A percentile compares a stretch with the other conserved stretches of the same genome.
These are phyloP conservation scores for Thielaviopsis populi DNA, from an alignment of 2,329 filamentous ascomycete genomes.

Conservation along the genomic window DNA sequence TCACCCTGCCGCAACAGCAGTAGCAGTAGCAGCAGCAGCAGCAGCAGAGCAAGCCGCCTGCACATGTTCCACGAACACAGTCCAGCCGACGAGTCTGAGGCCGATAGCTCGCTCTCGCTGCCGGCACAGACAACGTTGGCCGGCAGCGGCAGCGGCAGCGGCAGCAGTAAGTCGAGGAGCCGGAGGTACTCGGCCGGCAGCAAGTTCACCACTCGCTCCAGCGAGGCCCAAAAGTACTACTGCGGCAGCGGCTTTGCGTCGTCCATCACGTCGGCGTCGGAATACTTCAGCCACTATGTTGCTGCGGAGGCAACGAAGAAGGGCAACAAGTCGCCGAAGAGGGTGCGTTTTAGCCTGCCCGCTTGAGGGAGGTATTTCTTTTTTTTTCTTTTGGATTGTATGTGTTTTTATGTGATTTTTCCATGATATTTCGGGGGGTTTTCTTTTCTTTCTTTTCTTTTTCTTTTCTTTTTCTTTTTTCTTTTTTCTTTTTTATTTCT, in stretches of 20 bases:
- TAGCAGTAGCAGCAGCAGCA: not conserved
- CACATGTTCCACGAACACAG: constrained; percentile 4
- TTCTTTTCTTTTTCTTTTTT: not conserved
- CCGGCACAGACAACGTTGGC: not conserved
- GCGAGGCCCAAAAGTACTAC: constrained; percentile 7
- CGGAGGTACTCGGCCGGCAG: constrained; percentile 3
- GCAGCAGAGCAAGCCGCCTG: not conserved
- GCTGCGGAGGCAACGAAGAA: constrained; percentile 9
- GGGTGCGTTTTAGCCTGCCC: constrained; percentile 12
- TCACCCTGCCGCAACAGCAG: not conserved
- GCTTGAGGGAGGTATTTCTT: not conserved
- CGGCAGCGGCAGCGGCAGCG: not conserved
- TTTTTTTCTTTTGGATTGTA: no score
- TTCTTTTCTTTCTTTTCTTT: not conserved
- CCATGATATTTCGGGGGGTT: not conserved
- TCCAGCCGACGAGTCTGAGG: not conserved
- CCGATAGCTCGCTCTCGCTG: not conserved
- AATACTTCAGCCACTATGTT: constrained; percentile 12
- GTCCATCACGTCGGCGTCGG: constrained; percentile 4
- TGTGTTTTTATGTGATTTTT: not conserved
- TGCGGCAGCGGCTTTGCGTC: constrained; percentile 9
- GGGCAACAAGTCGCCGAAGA: constrained; percentile 10
- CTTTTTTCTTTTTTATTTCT: not conserved
- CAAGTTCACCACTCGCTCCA: constrained; percentile 13
- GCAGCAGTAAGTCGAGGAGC: not conserved